phyloP scores from a whole-genome alignment of 768 basidiomycete genomes.

The Suillus paluster region DNA sequence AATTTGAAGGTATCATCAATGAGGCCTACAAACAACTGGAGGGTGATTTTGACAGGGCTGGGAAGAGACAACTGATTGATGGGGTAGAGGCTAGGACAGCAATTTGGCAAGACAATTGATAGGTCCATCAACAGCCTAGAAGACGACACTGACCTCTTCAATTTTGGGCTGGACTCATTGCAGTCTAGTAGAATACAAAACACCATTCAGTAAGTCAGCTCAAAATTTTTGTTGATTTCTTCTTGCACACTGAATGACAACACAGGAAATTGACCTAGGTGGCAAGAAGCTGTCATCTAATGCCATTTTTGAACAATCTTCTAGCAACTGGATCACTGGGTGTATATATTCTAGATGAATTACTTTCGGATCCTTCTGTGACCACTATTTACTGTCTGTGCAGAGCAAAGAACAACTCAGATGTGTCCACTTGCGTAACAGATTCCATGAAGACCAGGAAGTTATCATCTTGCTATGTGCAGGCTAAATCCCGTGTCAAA shows the following conservation, averaged over 20 bases:
- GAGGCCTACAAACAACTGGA: conserved; percentile 47
- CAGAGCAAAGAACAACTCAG: conserved; percentile 48
- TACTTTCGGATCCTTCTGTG: conserved; percentile 42
- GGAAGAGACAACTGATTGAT: conserved; percentile 15
- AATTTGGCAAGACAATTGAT: conserved; percentile 28
- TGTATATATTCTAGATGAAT: conserved; percentile 51
- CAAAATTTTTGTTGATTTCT: conserved; percentile 28
- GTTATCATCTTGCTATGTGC: conserved; percentile 23
- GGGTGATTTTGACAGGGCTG: conserved; percentile 33
- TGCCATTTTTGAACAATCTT: conserved; percentile 56
- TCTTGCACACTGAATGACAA: conserved; percentile 27
- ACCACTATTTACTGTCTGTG: conserved; percentile 52
- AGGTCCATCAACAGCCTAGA: conserved; percentile 17
- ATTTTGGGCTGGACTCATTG: conserved; percentile 58
- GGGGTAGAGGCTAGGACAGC: conserved; percentile 17
- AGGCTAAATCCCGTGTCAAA: conserved; percentile 34
- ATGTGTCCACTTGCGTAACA: conserved; percentile 44
- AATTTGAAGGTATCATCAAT: conserved; percentile 51
- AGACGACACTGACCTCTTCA: conserved; percentile 45
- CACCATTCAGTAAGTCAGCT: conserved; percentile 43
- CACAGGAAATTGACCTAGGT: conserved; percentile 36
- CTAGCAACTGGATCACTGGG: conserved; percentile 57
- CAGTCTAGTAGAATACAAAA: conserved; percentile 58
- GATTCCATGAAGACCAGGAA: conserved; percentile 46
- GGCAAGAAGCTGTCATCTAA: conserved; percentile 27